These are phyloP conservation scores for Alternaria metachromatica DNA, from an alignment of 2,329 filamentous ascomycete genomes.

Conservation along the genomic window DNA sequence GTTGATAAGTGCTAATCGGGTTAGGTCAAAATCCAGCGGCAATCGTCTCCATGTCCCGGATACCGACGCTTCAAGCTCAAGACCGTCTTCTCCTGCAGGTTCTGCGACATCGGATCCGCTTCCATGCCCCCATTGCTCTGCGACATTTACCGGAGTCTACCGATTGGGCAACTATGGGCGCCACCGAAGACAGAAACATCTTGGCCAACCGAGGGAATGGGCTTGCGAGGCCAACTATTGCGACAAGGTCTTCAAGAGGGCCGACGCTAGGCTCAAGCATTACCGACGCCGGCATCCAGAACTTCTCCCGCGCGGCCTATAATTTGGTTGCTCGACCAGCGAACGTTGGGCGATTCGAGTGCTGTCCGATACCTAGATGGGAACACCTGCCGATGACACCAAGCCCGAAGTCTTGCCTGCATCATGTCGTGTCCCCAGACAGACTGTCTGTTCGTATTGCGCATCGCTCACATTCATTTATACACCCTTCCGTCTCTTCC, in stretches of 20 bases:
- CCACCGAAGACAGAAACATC: background rate
- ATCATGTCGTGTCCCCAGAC: too few species aligned
- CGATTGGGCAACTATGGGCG: background rate
- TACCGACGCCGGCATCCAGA: background rate
- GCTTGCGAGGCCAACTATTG: background rate
- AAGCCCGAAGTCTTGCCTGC: too few species aligned
- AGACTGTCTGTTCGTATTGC: too few species aligned
- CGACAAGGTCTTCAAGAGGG: background rate
- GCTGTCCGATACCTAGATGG: too few species aligned
- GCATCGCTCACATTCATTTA: too few species aligned
- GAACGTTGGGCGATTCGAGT: background rate
- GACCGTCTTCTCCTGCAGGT: background rate
- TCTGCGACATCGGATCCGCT: background rate
- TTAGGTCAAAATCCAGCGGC: background rate
- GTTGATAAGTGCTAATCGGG: background rate
- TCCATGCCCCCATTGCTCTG: background rate
- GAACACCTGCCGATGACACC: too few species aligned
- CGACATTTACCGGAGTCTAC: background rate
- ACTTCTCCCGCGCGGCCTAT: background rate
- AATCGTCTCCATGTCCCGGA: background rate
- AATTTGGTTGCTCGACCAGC: too few species aligned
- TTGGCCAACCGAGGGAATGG: too few species aligned
- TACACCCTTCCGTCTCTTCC: too few species aligned
- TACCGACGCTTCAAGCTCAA: background rate
- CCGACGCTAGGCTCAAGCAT: constrained; percentile 2